Evolutionary conservation across 352 stramenopile species (phyloP).

Genomic region (Phytophthora crassamura): DNA sequence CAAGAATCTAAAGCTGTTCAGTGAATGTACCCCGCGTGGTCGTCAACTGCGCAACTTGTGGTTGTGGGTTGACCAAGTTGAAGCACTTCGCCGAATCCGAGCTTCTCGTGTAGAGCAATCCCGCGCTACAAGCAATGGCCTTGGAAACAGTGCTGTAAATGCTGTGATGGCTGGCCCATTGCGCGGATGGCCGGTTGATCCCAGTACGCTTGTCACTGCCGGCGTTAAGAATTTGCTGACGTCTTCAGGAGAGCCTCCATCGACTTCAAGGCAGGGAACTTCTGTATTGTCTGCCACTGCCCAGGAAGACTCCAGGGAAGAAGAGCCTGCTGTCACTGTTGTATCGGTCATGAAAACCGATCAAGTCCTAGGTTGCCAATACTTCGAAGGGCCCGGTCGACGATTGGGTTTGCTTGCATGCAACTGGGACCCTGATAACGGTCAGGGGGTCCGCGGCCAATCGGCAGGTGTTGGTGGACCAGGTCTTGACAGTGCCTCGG

Average conservation of each 20-base stretch:
- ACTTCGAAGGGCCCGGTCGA: conserved; percentile 77
- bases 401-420: conserved; percentile 77
- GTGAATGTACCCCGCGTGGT: conserved; percentile 39
- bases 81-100: conserved; percentile 71
- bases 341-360: conserved; percentile 67
- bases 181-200: conserved; percentile 76
- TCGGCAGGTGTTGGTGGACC: conserved; percentile 33
- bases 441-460: conserved; percentile 36
- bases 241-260: conserved; percentile 28
- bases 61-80: conserved; percentile 88
- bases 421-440: conserved; percentile 85
- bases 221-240: conserved; percentile 76
- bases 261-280: conserved; percentile 9
- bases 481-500: conserved; percentile 37
- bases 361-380: conserved; percentile 68
- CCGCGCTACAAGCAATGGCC: conserved; percentile 31
- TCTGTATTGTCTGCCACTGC: conserved; percentile 16
- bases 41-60: conserved; percentile 72
- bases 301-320: conserved; percentile 31
- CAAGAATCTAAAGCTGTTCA: conserved; percentile 82
- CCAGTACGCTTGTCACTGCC: conserved; percentile 61
- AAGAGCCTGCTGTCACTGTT: conserved; percentile 35
- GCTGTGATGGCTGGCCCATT: conserved; percentile 48
- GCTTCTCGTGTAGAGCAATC: conserved; percentile 61
- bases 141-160: conserved; percentile 36